These are phyloP conservation scores for Stemphylium beticola DNA, from an alignment of 2,329 filamentous ascomycete species.

Conservation along the genomic window DNA sequence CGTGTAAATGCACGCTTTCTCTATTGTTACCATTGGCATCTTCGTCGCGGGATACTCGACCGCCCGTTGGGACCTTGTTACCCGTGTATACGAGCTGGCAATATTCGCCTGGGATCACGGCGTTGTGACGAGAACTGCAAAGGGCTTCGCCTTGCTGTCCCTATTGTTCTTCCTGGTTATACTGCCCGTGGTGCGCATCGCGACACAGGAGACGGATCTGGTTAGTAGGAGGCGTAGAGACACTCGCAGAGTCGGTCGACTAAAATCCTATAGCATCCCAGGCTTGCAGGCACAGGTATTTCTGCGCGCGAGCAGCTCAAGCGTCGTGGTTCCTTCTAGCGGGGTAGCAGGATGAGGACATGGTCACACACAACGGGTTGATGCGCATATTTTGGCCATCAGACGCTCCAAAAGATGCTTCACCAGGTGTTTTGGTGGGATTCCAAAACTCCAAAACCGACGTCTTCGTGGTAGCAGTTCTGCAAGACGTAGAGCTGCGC, in stretches of 20 bases:
- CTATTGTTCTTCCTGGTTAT: conserved; percentile 84
- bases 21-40: conserved; percentile 91
- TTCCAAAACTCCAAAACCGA: conserved; percentile 94
- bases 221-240: conserved; percentile 59
- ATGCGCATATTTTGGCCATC: conserved; percentile 99
- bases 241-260: background rate
- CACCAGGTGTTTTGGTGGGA: conserved; percentile 86
- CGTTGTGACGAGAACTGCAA: conserved; percentile 85
- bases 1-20: conserved; percentile 93
- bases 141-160: conserved; percentile 83
- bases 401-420: conserved; percentile 75
- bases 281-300: conserved; percentile 77
- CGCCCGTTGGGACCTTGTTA: conserved; percentile 97
- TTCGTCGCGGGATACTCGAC: conserved; percentile 99
- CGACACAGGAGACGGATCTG: conserved; percentile 77
- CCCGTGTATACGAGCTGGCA: conserved; percentile 92
- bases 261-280: conserved; percentile 71
- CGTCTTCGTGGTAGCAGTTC: conserved; percentile 84
- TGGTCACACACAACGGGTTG: conserved; percentile 77
- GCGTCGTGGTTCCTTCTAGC: conserved; percentile 90
- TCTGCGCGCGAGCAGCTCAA: conserved; percentile 95
- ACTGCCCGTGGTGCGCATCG: conserved; percentile 83
- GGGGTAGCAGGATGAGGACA: conserved; percentile 62
- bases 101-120: conserved; percentile 99
- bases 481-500: conserved; percentile 79